phyloP scores from a whole-genome alignment of 805 yeast species.

The Wickerhamiella allomyrinae region DNA sequence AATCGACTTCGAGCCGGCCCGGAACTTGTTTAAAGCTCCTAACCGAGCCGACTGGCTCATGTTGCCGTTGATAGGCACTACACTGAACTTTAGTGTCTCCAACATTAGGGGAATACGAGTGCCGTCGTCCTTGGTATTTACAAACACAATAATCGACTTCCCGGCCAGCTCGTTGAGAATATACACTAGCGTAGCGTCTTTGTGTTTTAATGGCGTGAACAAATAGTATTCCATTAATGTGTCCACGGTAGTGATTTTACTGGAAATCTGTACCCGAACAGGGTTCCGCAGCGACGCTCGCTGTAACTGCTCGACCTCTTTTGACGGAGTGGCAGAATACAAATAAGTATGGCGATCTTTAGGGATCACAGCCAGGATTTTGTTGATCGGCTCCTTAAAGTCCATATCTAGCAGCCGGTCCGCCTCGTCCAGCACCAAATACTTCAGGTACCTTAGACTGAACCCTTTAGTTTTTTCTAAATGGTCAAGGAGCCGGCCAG shows the following conservation, averaged over 20 bases:
- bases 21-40: slow-evolving; percentile 53
- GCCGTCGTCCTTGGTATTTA: slow-evolving; percentile 90
- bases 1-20: slow-evolving; percentile 36
- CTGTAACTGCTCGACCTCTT: slow-evolving; percentile 86
- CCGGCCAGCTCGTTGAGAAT: slow-evolving; percentile 72
- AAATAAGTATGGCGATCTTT: slow-evolving; percentile 62
- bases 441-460: slow-evolving; percentile 60
- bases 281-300: slow-evolving; percentile 84
- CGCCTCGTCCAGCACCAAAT: slow-evolving; percentile 91
- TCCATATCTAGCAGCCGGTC: slow-evolving; percentile 92
- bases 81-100: slow-evolving; percentile 68
- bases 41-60: slow-evolving; percentile 79
- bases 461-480: slow-evolving; percentile 86
- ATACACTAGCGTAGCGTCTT: slow-evolving; percentile 75
- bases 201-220: slow-evolving; percentile 84
- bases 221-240: slow-evolving; percentile 79
- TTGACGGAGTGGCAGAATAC: slow-evolving; percentile 95
- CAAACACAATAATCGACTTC: slow-evolving; percentile 76
- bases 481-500: slow-evolving; percentile 82
- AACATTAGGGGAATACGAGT: slow-evolving; percentile 77
- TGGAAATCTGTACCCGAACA: slow-evolving; percentile 78
- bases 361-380: slow-evolving; percentile 73
- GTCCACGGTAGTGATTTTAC: slow-evolving; percentile 83
- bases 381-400: slow-evolving; percentile 87
- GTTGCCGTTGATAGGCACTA: slow-evolving; percentile 92